Base-by-base conservation (phyloP, 2,329 filamentous ascomycete genomes). In the Truncatella angustata region DNA sequence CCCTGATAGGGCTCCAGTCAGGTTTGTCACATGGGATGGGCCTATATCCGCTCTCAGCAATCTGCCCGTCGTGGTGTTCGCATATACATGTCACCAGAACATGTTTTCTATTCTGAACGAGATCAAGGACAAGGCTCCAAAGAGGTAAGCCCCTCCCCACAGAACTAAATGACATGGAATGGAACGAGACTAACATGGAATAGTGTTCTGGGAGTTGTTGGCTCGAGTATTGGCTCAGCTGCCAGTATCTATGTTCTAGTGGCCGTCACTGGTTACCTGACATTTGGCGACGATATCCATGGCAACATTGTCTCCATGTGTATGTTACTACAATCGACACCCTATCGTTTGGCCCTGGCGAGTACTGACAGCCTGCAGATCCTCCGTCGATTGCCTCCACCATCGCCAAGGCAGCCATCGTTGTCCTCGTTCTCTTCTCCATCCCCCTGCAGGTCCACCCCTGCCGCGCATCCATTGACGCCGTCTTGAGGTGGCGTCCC, bases 71-170 rank as follows among this genome's bases (percentile, higher is more conserved):
- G 92, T 97, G 52, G 90, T 99, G 2, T 99, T 99, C 76, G 94
- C 93, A n/a, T 99, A 97, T 69, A 99, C 94, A 1, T 99, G 94
- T 68, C 94, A 99, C 70, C 94, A 99, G 66, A 99, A 99, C 68
- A 99, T 99, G 94, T 99, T 99, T 69, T 96, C 93, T 10, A 96
- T 99, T 59, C 75, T 99, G 40, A 99, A 99, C 64, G 94, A 99
- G 72, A 91, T 99, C 59, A 80, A 84, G 53, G 86, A 96, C 66
- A 91, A 91, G 70, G 89, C 89, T 3, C 90, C 90, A 18, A 71
- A 67, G 16, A 76, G 66, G 72, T 73, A 63, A 43, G 59, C 49
- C 37, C 28, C 6, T 12, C 40, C 10, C n/a, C n/a, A n/a, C n/a
- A n/a, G n/a, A n/a, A n/a, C n/a, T n/a, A n/a, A n/a, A n/a, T n/a